phyloP scores from a whole-genome alignment of 352 stramenopile genomes.

The Blastocystis sp. region DNA sequence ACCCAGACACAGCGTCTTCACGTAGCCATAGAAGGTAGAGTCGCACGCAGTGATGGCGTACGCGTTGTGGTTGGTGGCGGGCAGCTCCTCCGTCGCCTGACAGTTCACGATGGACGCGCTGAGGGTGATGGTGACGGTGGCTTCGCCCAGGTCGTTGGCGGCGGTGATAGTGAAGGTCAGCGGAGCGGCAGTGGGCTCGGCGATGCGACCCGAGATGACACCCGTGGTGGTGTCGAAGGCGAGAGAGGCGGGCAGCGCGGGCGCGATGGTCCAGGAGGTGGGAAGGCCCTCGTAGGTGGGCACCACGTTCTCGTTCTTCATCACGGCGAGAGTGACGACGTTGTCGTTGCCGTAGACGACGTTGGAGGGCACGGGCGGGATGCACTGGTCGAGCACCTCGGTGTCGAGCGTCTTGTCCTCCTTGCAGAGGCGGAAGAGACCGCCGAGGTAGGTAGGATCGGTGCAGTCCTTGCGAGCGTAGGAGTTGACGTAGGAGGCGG shows the following conservation, averaged over 20 bases:
- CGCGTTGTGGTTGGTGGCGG: not conserved
- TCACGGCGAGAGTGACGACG: not conserved
- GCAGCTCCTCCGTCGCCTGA: constrained; percentile 27
- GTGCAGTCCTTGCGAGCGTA: not conserved
- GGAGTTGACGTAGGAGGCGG: not conserved
- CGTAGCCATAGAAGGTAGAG: constrained; percentile 15
- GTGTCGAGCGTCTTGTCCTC: not conserved
- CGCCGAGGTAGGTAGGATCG: not conserved
- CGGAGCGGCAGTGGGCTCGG: too few relatives aligned
- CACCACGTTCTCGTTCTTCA: constrained; percentile 12
- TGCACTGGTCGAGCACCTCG: constrained; percentile 2
- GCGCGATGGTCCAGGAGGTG: not conserved
- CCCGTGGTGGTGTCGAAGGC: too few relatives aligned
- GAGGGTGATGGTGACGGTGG: not conserved
- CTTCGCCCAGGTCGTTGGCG: not conserved
- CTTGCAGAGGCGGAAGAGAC: constrained; percentile 1
- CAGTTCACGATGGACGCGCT: constrained; percentile 17
- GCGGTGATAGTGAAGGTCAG: not conserved
- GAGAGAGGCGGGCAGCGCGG: not conserved
- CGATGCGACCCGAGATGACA: too few relatives aligned
- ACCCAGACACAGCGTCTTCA: too few relatives aligned
- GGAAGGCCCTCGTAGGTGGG: not conserved
- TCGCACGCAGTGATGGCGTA: not conserved
- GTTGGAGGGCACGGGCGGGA: not conserved
- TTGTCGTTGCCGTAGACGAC: constrained; percentile 33